Percentiles rank a stretch among this genome's conserved stretches.
These are phyloP conservation scores for Candida sanyaensis DNA, from an alignment of 1,139 yeast species.

Conservation along the genomic window DNA sequence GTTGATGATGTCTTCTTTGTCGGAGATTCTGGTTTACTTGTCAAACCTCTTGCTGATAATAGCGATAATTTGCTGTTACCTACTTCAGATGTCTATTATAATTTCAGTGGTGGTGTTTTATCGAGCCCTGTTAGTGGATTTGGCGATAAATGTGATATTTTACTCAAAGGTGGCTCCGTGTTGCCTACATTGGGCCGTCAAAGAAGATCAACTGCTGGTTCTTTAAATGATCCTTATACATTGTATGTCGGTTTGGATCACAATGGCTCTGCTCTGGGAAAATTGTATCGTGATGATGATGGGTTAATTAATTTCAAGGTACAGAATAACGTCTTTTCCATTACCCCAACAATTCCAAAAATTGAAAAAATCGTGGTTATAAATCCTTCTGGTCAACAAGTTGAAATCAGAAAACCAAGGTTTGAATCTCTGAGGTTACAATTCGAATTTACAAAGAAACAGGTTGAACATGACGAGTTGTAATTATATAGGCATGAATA, in stretches of 20 bases:
- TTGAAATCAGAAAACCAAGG: conserved; percentile 55
- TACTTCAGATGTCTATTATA: conserved; percentile 51
- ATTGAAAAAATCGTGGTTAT: conserved; percentile 61
- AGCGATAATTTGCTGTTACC: conserved; percentile 70
- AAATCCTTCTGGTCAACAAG: conserved; percentile 6
- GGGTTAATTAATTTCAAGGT: conserved; percentile 30
- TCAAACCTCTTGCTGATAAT: conserved; percentile 77
- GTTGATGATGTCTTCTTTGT: conserved; percentile 80
- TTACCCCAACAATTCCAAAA: conserved; percentile 16
- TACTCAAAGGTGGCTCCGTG: too few species aligned
- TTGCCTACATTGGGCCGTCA: too few species aligned
- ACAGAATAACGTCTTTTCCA: neutral
- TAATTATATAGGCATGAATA: conserved; percentile 4
- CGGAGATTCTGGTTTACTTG: conserved; percentile 72
- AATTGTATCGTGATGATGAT: neutral
- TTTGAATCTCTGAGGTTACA: conserved; percentile 21
- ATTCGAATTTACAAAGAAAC: neutral
- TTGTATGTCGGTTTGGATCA: too few species aligned
- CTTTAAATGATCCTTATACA: too few species aligned
- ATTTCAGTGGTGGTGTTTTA: conserved; percentile 28
- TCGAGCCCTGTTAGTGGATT: too few species aligned
- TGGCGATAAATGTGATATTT: too few species aligned
- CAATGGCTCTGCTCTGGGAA: too few species aligned
- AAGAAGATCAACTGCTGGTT: too few species aligned
- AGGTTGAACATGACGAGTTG: conserved; percentile 30